Evolutionary conservation across 2,329 filamentous ascomycete genomes (phyloP).

Genomic region (Boeremia lycopersici): DNA sequence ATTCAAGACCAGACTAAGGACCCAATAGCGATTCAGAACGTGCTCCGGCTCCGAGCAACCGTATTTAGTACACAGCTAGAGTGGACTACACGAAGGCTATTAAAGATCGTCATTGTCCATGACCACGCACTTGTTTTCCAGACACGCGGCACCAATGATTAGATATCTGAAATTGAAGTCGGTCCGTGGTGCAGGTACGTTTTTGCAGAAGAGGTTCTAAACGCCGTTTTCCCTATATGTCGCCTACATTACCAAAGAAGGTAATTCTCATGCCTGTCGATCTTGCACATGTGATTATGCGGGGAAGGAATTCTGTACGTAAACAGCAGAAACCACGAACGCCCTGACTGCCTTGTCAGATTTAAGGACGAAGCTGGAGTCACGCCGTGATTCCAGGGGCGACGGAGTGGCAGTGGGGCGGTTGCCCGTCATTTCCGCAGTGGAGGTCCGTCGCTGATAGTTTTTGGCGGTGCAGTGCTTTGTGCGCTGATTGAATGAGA

Average conservation of each 20-base stretch:
- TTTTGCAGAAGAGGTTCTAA: background rate
- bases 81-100: constrained; percentile 8
- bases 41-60: background rate
- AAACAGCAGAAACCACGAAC: constrained; percentile 15
- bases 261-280: background rate
- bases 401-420: constrained; percentile 11
- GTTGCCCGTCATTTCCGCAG: constrained; percentile 9
- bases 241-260: constrained; percentile 1
- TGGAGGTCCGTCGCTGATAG: constrained; percentile 5
- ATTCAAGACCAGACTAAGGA: constrained; percentile 10
- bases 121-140: background rate
- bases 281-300: constrained; percentile 4
- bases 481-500: background rate
- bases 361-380: background rate
- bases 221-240: constrained; percentile 1
- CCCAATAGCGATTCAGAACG: constrained; percentile 9
- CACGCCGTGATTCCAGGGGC: constrained; percentile 5
- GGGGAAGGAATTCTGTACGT: constrained; percentile 2
- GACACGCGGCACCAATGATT: background rate
- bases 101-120: constrained; percentile 6
- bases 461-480: background rate
- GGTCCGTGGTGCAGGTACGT: constrained; percentile 1
- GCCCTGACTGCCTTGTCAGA: background rate
- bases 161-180: background rate
- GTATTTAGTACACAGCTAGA: constrained; percentile 4